These are phyloP conservation scores for Tephrocybe sp. DNA, from an alignment of 768 basidiomycete genomes.

Conservation along the genomic window DNA sequence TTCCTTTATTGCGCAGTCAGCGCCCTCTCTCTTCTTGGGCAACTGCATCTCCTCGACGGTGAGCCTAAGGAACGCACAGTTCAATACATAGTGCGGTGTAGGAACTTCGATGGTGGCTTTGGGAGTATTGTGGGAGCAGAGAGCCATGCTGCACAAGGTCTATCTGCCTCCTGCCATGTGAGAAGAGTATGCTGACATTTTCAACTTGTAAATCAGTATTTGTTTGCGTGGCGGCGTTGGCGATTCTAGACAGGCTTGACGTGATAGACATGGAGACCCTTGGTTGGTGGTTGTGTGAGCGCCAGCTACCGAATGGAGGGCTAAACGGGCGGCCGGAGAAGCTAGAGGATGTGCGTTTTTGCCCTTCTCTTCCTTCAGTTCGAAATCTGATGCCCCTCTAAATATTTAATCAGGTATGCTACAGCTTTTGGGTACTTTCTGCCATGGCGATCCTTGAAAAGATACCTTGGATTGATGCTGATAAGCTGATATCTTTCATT, in stretches of 20 bases:
- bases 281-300: conserved; percentile 91
- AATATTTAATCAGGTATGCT: conserved; percentile 70
- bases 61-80: conserved; percentile 66
- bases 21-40: conserved; percentile 78
- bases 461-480: conserved; percentile 82
- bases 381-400: background rate
- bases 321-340: conserved; percentile 98
- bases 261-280: conserved; percentile 76
- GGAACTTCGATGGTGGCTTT: conserved; percentile 96
- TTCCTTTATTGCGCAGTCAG: conserved; percentile 88
- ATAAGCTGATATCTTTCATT: conserved; percentile 78
- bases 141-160: conserved; percentile 91
- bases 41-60: conserved; percentile 63
- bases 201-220: conserved; percentile 53
- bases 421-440: conserved; percentile 96
- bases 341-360: conserved; percentile 78
- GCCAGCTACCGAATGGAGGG: conserved; percentile 91
- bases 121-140: conserved; percentile 84
- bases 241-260: conserved; percentile 83
- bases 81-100: conserved; percentile 70
- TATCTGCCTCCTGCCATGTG: background rate
- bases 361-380: background rate
- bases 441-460: conserved; percentile 81
- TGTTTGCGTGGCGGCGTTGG: conserved; percentile 83
- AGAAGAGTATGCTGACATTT: background rate